A percentile compares a stretch with the other conserved stretches of the same genome.
Evolutionary conservation across 306 rosid genomes (phyloP).

Genomic region (Sindora glabra): DNA sequence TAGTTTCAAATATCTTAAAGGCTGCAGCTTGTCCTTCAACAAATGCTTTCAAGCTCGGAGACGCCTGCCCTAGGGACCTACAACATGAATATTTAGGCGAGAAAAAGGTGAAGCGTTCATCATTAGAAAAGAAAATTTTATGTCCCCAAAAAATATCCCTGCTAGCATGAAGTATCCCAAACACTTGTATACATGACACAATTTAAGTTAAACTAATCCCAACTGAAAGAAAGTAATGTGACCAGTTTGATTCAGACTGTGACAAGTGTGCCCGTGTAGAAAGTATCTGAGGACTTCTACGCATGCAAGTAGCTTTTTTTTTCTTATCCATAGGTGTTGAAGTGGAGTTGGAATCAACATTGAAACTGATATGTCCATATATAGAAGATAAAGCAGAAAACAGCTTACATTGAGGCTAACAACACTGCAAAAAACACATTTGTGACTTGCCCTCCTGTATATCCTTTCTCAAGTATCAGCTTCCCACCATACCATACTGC

Average conservation of each 20-base stretch:
- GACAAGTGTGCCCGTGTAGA: too few species aligned
- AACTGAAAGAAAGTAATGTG: too few species aligned
- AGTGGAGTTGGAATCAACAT: too few species aligned
- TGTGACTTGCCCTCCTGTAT: constrained; percentile 54
- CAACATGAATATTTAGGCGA: background rate
- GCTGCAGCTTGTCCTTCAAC: constrained; percentile 58
- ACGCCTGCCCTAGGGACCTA: constrained; percentile 53
- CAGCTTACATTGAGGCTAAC: constrained; percentile 60
- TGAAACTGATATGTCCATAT: background rate
- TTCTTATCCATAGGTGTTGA: background rate
- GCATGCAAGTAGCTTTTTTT: too few species aligned
- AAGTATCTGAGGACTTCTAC: too few species aligned
- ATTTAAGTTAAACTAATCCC: too few species aligned
- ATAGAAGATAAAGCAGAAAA: background rate
- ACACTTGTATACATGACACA: too few species aligned
- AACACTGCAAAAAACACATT: constrained; percentile 45
- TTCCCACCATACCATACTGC: constrained; percentile 68
- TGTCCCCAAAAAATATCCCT: too few species aligned
- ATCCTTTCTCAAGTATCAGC: constrained; percentile 61
- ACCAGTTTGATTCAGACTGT: too few species aligned
- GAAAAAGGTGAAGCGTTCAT: background rate
- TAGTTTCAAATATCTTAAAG: constrained; percentile 47
- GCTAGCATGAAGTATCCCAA: too few species aligned
- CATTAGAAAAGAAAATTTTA: too few species aligned
- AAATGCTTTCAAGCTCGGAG: constrained; percentile 46